Conservation (phyloP, 441 rosid species). For the Erodium moschatum region DNA sequence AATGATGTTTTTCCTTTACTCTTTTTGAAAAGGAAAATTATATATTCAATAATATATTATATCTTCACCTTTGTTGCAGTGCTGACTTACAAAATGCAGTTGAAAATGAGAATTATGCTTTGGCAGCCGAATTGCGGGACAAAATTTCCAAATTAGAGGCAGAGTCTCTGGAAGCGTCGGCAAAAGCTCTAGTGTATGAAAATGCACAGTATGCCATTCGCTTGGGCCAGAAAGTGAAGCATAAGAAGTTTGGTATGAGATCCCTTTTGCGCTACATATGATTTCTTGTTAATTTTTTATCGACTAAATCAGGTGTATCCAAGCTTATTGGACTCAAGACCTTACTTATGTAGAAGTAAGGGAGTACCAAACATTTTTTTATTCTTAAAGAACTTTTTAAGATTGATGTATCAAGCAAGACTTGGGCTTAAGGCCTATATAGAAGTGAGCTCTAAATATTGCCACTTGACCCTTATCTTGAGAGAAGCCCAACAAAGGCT, state of each 20-base stretch:
- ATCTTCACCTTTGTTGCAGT: conserved; percentile 32
- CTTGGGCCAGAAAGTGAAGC: conserved; percentile 86
- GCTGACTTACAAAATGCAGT: conserved; percentile 80
- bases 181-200: conserved; percentile 70
- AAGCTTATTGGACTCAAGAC: too few species aligned
- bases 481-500: too few species aligned
- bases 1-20: too few species aligned
- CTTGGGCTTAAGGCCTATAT: too few species aligned
- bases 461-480: too few species aligned
- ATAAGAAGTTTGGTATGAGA: conserved; percentile 57
- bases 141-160: conserved; percentile 71
- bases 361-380: too few species aligned
- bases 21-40: too few species aligned
- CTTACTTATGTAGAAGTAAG: too few species aligned
- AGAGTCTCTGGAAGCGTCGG: conserved; percentile 81
- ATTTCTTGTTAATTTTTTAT: background rate
- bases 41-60: too few species aligned
- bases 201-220: conserved; percentile 70
- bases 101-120: conserved; percentile 65
- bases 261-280: conserved; percentile 11
- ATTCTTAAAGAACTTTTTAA: too few species aligned
- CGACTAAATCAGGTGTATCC: background rate
- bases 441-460: too few species aligned
- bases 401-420: too few species aligned
- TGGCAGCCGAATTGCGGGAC: conserved; percentile 73